Conservation (phyloP, 2,329 filamentous ascomycete species). For the Thermomyces lanuginosus region DNA sequence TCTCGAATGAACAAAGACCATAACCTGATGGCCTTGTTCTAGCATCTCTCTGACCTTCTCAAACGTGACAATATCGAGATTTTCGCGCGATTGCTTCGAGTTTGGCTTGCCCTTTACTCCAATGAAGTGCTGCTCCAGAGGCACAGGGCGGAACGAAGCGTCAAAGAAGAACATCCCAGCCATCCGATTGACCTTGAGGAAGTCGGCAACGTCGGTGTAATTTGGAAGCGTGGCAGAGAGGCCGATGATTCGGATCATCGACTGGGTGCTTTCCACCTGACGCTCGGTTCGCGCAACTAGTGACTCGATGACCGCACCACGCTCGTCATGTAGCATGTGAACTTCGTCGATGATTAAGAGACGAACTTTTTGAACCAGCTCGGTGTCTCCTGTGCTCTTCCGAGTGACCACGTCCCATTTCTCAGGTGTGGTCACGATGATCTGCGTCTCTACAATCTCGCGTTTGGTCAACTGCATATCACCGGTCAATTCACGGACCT, state of each 20-base stretch:
- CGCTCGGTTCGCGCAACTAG: constrained; percentile 86
- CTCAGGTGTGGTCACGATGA: constrained; percentile 95
- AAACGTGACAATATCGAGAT: constrained; percentile 72
- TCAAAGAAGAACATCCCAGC: constrained; percentile 96
- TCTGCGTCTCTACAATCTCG: constrained; percentile 89
- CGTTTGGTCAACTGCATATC: constrained; percentile 98
- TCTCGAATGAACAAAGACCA: constrained; percentile 97
- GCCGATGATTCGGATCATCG: constrained; percentile 86
- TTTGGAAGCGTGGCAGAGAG: constrained; percentile 93
- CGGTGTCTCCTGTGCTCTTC: constrained; percentile 92
- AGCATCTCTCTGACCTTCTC: constrained; percentile 95
- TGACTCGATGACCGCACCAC: constrained; percentile 88
- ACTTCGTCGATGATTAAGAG: constrained; percentile 97
- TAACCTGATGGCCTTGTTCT: constrained; percentile 79
- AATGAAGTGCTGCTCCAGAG: constrained; percentile 91
- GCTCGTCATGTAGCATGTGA: constrained; percentile 97
- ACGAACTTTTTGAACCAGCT: constrained; percentile 91
- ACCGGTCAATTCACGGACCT: constrained; percentile 84
- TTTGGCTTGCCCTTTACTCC: constrained; percentile 81
- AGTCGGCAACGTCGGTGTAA: constrained; percentile 91
- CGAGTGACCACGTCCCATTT: constrained; percentile 98
- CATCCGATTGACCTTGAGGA: constrained; percentile 85
- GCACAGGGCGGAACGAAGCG: constrained; percentile 84
- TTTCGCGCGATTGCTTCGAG: constrained; percentile 66
- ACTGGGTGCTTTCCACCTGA: constrained; percentile 96